Evolutionary conservation across 257 asterid species (phyloP), one percentile per base, ranked within the genome.

Genomic region (Verbascum thapsus): DNA sequence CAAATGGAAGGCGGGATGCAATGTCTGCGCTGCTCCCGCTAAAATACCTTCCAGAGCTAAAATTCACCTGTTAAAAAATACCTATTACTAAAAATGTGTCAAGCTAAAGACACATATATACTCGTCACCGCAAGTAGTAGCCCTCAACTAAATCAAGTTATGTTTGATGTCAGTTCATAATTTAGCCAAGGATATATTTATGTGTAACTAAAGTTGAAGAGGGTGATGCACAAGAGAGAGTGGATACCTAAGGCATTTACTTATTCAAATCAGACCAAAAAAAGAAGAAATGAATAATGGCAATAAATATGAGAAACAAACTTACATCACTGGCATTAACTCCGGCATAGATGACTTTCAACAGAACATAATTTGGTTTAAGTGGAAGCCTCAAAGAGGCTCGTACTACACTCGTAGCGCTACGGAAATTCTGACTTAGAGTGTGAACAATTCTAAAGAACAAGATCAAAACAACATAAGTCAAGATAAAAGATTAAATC

Each of bases 291-390:
- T 41, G 44, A 66, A 40, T 44, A 41, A 26, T 15, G 40, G 43
- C 7, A 23, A 53, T 42, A 34, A 12, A 23, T 41, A 44, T 15
- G 57, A 71, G 47, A 55, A 62, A 70, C 39, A 67, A 72, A 82
- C 96, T 85, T 83, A 89, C 99, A 75, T 92, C 99, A 80, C 96
- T 92, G 50, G 99, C 99, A 75, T 92, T 89, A 48, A 92, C 99
- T 75, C 99, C 99, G 45, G 99, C 99, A 76, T 92, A 89, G 58
- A 92, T 78, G 79, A 89, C 68, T 74, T 92, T 92, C 84, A 92
- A 26, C 72, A 92, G 91, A 58, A 92, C 99, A 19, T 80, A 72
- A 72, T 85, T 85, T 51, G 96, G 79, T 82, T 83, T 80, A 61
- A 92, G 76, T 1, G 97, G 97, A 62, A 87, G 72, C 61, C 73